Evolutionary conservation across 495 filamentous ascomycete species (phyloP).

Genomic region (Lasiosphaeria hispida): DNA sequence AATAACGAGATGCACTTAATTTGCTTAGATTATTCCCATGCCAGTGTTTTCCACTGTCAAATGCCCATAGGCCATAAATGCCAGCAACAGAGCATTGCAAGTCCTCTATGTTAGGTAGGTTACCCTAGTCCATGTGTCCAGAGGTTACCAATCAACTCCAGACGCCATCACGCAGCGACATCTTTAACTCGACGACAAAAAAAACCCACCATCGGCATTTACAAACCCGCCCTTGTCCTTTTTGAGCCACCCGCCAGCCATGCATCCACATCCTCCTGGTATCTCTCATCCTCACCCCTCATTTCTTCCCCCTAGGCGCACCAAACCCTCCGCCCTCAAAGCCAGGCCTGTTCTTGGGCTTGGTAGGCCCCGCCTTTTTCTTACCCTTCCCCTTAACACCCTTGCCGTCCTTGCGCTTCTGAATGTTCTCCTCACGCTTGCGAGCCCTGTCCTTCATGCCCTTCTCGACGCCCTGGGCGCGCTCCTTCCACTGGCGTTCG

Average conservation of each 20-base stretch:
- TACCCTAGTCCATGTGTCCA: conserved; percentile 3
- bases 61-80: no score
- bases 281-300: conserved; percentile 1
- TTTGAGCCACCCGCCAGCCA: neutral
- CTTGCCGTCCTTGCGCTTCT: conserved; percentile 78
- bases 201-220: neutral
- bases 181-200: neutral
- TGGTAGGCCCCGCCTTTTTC: conserved; percentile 56
- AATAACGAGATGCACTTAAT: no score
- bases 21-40: neutral
- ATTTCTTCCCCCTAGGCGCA: conserved; percentile 37
- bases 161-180: conserved; percentile 7
- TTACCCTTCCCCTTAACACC: conserved; percentile 55
- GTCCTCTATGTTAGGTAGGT: neutral
- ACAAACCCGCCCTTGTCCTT: conserved; percentile 3
- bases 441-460: conserved; percentile 75
- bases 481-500: conserved; percentile 83
- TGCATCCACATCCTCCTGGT: neutral
- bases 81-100: no score
- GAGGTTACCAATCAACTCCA: conserved; percentile 6
- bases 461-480: conserved; percentile 71
- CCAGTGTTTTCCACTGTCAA: neutral
- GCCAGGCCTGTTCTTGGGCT: conserved; percentile 67
- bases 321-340: conserved; percentile 89
- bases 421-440: conserved; percentile 85